Evolutionary conservation across 2,329 filamentous ascomycete species (phyloP), one percentile per base, ranked within the genome.

Genomic region (Trichoderma lentiforme): DNA sequence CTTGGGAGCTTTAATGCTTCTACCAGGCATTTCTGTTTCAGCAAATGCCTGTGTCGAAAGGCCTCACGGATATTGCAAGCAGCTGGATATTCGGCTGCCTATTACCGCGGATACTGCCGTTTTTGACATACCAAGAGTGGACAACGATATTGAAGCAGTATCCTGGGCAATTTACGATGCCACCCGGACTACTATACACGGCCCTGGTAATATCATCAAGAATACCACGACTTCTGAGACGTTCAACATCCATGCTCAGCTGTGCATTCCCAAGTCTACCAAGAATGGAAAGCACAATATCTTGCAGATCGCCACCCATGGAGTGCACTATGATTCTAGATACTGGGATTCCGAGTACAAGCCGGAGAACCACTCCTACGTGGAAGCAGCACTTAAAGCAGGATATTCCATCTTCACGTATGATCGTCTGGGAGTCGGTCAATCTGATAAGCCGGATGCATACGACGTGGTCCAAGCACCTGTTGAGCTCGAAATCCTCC

Each of bases 341-440:
- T 69, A 69, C 66, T 69, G 66, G 66, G 66, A 69, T 28, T 69
- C 66, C 28, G 32, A 60, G 12, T 69, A 69, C 56, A 69, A 60
- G 56, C 66, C 66, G 7, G 66, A 69, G 66, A 61, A 69, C 12
- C 66, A 61, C 56, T 69, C 66, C 14, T 69, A 69, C 47, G 66
- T 69, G 26, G 66, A 69, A 36, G 66, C 66, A 34, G 26, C 66
- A 18, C 56, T 69, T 8, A 43, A 60, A 12, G 66, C 66, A n/a
- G 66, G 66, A 69, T 60, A 69, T 4, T 61, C 66, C 1, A 69
- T 69, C 28, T 39, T 69, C 8, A 69, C 66, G 9, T 69, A 69
- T 15, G 66, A 69, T 21, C 66, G 66, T 30, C 30, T 69, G 28
- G 66, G 66, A 60, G 66, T 69, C 8, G 66, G 66, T 14, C 26